phyloP scores from a whole-genome alignment of 768 basidiomycete species.

The Tricholoma matsutake region DNA sequence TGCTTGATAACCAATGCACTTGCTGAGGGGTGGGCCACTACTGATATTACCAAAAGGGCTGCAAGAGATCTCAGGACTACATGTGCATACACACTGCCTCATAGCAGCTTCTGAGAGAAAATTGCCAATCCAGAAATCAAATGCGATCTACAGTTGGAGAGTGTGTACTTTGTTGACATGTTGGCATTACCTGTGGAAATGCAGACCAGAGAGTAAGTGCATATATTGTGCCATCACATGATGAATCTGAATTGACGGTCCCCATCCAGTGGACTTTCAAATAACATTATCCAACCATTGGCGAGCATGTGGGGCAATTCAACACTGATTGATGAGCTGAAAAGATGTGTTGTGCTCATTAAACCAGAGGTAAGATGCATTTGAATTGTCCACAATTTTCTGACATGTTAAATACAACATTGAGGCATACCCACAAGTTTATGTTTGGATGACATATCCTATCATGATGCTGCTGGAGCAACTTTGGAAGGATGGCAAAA shows the following conservation, averaged over 20 bases:
- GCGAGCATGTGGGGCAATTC: not conserved
- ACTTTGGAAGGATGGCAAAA: not conserved
- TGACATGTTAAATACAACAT: not conserved
- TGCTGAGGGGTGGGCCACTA: not conserved
- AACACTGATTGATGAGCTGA: not conserved
- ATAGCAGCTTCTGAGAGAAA: not conserved
- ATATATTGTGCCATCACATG: too few species aligned
- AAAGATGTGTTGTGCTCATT: not conserved
- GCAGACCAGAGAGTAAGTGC: not conserved
- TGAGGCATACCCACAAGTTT: not conserved
- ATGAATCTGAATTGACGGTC: too few species aligned
- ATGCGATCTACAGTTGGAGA: not conserved
- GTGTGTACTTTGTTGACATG: constrained; percentile 2
- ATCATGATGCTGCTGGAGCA: not conserved
- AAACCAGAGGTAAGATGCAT: not conserved
- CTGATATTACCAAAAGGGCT: not conserved
- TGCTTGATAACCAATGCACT: not conserved
- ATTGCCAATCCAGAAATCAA: not conserved
- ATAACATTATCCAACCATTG: not conserved
- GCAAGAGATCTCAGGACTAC: not conserved
- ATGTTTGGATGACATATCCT: not conserved
- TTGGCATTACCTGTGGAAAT: not conserved
- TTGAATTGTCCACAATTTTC: too few species aligned
- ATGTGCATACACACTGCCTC: not conserved
- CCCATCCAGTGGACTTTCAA: not conserved